Percentiles rank a stretch among this genome's conserved stretches.
phyloP scores from a whole-genome alignment of 495 filamentous ascomycete genomes.

The Clohesyomyces aquaticus region DNA sequence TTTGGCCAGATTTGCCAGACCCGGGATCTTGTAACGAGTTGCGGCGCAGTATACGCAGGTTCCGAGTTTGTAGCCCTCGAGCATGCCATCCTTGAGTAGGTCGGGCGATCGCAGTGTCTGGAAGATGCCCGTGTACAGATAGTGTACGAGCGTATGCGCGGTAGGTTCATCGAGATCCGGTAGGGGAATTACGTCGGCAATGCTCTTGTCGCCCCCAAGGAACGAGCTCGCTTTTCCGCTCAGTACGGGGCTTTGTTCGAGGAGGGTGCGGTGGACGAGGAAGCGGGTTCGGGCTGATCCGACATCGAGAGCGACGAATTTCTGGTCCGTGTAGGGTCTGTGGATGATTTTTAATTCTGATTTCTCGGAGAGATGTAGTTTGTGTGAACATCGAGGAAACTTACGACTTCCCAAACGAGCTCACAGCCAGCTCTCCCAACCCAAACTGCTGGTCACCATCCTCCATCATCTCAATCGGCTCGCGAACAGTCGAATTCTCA shows the following conservation, averaged over 20 bases:
- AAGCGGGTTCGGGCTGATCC: constrained; percentile 8
- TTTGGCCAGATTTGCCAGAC: constrained; percentile 20
- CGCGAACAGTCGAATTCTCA: not conserved
- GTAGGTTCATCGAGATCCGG: constrained; percentile 27
- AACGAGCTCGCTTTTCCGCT: not conserved
- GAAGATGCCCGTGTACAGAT: constrained; percentile 26
- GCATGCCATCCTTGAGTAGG: not conserved
- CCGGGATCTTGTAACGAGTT: constrained; percentile 17
- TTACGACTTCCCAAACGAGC: constrained; percentile 15
- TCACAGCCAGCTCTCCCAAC: constrained; percentile 7
- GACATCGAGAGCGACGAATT: constrained; percentile 11
- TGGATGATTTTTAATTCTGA: not conserved
- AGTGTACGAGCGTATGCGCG: constrained; percentile 26
- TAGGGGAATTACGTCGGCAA: constrained; percentile 7
- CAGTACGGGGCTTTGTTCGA: constrained; percentile 14
- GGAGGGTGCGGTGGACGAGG: constrained; percentile 11
- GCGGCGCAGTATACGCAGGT: constrained; percentile 26
- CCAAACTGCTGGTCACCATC: not conserved
- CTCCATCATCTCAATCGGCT: not conserved
- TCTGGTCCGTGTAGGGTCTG: constrained; percentile 8
- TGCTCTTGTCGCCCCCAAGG: constrained; percentile 2
- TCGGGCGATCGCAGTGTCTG: constrained; percentile 7
- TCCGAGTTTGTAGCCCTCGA: constrained; percentile 8
- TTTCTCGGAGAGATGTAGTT: not conserved
- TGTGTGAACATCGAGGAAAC: not conserved